A percentile compares a stretch with the other conserved stretches of the same genome.
Evolutionary conservation across 2,329 filamentous ascomycete genomes (phyloP).

Genomic region (Malbranchea cinnamomea): DNA sequence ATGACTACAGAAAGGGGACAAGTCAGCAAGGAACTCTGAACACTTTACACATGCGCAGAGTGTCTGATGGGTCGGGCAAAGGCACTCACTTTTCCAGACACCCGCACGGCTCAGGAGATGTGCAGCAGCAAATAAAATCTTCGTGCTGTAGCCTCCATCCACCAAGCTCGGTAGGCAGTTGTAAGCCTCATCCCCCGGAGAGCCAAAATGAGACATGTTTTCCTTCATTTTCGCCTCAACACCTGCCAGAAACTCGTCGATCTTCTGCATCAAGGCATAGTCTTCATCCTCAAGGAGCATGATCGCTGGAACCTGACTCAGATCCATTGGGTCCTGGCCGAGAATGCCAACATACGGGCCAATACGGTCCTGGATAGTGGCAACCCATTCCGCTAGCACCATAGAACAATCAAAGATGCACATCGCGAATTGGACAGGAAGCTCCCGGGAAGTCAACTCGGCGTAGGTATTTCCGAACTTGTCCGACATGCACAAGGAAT

Average conservation of each 20-base stretch:
- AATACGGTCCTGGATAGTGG: constrained; percentile 85
- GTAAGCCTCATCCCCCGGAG: constrained; percentile 23
- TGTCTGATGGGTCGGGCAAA: constrained; percentile 1
- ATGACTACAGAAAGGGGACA: constrained; percentile 35
- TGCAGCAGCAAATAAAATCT: constrained; percentile 69
- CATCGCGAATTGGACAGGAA: constrained; percentile 80
- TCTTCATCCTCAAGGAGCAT: constrained; percentile 91
- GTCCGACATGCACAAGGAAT: constrained; percentile 78
- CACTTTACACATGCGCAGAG: constrained; percentile 1
- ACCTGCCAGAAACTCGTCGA: constrained; percentile 61
- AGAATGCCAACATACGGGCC: constrained; percentile 77
- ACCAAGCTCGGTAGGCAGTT: constrained; percentile 43
- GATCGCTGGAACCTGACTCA: constrained; percentile 65
- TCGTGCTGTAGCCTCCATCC: constrained; percentile 64
- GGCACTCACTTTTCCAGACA: constrained; percentile 71
- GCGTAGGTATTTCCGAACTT: constrained; percentile 74
- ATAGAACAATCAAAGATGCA: constrained; percentile 90
- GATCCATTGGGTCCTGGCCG: constrained; percentile 67
- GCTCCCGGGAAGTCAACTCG: constrained; percentile 66
- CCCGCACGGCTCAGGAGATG: constrained; percentile 78
- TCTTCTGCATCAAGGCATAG: constrained; percentile 66
- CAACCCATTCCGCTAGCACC: constrained; percentile 86
- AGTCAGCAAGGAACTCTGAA: constrained; percentile 11
- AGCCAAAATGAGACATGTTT: constrained; percentile 28
- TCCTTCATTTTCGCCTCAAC: constrained; percentile 66